phyloP scores from a whole-genome alignment of 306 rosid species.

The Begonia masoniana region DNA sequence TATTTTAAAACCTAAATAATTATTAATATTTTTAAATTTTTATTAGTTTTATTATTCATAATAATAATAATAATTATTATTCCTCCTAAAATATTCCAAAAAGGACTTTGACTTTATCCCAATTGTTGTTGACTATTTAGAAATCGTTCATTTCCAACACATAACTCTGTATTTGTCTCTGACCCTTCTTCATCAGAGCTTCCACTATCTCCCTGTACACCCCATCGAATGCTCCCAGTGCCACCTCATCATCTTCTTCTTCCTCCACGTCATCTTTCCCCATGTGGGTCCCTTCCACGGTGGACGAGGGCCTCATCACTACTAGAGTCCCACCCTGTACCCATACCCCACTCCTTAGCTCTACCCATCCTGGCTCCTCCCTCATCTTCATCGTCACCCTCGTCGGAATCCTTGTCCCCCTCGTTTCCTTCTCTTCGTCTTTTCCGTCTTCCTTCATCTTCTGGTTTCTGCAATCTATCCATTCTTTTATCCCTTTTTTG shows the following conservation, averaged over 20 bases:
- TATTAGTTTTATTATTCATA: no score
- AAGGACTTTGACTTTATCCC: no score
- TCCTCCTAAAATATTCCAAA: no score
- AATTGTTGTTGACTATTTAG: background rate
- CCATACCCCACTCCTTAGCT: slow-evolving; percentile 17
- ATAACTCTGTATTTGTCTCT: slow-evolving; percentile 6
- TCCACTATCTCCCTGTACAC: slow-evolving; percentile 22
- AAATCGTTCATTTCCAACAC: slow-evolving; percentile 34
- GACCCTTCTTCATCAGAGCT: slow-evolving; percentile 17
- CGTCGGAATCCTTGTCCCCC: slow-evolving; percentile 22
- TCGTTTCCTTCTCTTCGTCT: slow-evolving; percentile 9
- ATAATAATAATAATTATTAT: no score
- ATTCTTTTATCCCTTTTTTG: slow-evolving; percentile 17
- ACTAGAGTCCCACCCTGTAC: slow-evolving; percentile 35
- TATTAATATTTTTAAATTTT: no score
- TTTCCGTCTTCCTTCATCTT: background rate
- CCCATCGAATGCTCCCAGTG: slow-evolving; percentile 17
- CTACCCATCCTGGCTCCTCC: slow-evolving; percentile 15
- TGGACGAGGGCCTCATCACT: slow-evolving; percentile 22
- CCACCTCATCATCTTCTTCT: slow-evolving; percentile 19
- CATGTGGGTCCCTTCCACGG: background rate
- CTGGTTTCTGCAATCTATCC: slow-evolving; percentile 2
- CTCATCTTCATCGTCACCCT: slow-evolving; percentile 35
- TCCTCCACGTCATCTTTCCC: slow-evolving; percentile 9
- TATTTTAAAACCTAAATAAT: no score